Evolutionary conservation across 805 yeast genomes (phyloP).

Genomic region (Ogataea angusta): DNA sequence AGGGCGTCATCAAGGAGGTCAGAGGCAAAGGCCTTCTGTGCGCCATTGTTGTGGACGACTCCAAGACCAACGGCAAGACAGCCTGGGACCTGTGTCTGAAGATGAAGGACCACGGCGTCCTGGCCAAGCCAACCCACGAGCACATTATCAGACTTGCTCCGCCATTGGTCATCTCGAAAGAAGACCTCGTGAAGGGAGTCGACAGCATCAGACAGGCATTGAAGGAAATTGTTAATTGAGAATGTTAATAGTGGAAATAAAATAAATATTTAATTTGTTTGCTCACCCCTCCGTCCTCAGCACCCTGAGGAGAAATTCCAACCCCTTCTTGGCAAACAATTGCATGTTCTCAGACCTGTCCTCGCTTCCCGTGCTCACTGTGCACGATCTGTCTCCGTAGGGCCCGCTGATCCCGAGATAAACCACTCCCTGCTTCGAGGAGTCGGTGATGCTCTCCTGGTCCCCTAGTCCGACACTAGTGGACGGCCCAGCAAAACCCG

Average conservation of each 20-base stretch:
- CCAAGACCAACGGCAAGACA: conserved; percentile 80
- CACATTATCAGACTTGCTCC: conserved; percentile 95
- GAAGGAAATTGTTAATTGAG: conserved; percentile 49
- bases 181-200: conserved; percentile 80
- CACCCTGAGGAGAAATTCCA: conserved; percentile 54
- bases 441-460: conserved; percentile 30
- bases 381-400: conserved; percentile 46
- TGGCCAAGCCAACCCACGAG: conserved; percentile 97
- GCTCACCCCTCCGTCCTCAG: conserved; percentile 30
- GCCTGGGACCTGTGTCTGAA: conserved; percentile 95
- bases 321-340: conserved; percentile 64
- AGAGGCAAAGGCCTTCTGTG: conserved; percentile 85
- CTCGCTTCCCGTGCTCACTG: conserved; percentile 40
- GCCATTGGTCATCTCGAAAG: conserved; percentile 86
- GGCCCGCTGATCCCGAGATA: conserved; percentile 73
- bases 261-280: not conserved
- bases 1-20: conserved; percentile 56
- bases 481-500: conserved; percentile 85
- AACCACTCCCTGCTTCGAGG: conserved; percentile 57
- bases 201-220: conserved; percentile 64
- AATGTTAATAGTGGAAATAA: conserved; percentile 38
- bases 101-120: conserved; percentile 83
- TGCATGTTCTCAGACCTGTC: conserved; percentile 73
- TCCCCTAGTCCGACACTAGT: conserved; percentile 34
- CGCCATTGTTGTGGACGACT: conserved; percentile 86